Percentiles rank a stretch among this genome's conserved stretches.
Conservation (phyloP, 2,329 filamentous ascomycete genomes). For the Pyrenochaeta sp. region DNA sequence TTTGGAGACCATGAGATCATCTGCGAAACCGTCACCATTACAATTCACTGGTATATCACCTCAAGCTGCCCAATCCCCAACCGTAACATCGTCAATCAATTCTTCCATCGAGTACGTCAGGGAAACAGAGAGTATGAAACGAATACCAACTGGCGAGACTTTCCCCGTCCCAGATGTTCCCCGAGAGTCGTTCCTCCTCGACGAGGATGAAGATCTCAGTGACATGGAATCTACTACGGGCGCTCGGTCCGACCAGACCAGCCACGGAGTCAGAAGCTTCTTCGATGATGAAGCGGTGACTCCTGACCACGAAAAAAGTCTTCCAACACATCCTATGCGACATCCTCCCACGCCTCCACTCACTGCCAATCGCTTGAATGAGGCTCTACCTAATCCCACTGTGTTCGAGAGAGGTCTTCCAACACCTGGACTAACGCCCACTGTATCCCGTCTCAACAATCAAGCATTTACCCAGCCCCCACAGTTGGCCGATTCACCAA, state of each 20-base stretch:
- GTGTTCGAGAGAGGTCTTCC: conserved; percentile 45
- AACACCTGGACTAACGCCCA: conserved; percentile 48
- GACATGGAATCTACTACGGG: conserved; percentile 62
- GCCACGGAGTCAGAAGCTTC: conserved; percentile 55
- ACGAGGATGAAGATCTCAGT: conserved; percentile 63
- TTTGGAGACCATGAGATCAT: conserved; percentile 58
- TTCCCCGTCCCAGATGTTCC: conserved; percentile 44
- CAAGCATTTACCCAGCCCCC: conserved; percentile 22
- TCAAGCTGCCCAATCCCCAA: conserved; percentile 19
- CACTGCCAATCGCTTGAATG: conserved; percentile 44
- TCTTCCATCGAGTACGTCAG: conserved; percentile 60
- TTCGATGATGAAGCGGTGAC: conserved; percentile 56
- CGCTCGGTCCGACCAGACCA: conserved; percentile 48
- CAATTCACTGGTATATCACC: conserved; percentile 26
- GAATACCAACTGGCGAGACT: conserved; percentile 54
- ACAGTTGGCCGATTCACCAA: conserved; percentile 28
- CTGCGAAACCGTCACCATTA: conserved; percentile 48
- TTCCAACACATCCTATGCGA: conserved; percentile 43
- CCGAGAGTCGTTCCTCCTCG: conserved; percentile 57
- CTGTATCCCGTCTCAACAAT: conserved; percentile 33
- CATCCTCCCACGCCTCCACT: conserved; percentile 55
- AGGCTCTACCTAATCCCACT: conserved; percentile 33
- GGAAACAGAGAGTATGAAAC: conserved; percentile 60
- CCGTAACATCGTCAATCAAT: conserved; percentile 47
- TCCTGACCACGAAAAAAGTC: conserved; percentile 39